A percentile compares a stretch with the other conserved stretches of the same genome.
These are phyloP conservation scores for Buxus sempervirens DNA, from an alignment of 164 flowering plant species.

Conservation along the genomic window DNA sequence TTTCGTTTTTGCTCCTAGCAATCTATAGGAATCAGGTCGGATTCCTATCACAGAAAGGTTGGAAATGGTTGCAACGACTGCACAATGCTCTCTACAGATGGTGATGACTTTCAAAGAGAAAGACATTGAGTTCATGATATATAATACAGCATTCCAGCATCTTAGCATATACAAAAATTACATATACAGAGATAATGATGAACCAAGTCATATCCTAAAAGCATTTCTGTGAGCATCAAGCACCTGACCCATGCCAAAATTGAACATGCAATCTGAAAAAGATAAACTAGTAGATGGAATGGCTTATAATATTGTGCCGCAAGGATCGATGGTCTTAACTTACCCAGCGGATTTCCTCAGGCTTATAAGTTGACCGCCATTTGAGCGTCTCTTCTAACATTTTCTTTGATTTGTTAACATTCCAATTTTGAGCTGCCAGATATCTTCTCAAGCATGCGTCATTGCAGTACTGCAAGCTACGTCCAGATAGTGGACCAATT, in stretches of 20 bases:
- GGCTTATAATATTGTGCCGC: not conserved
- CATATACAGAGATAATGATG: no score
- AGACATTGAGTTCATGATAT: no score
- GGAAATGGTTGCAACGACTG: no score
- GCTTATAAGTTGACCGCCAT: slow-evolving; percentile 85
- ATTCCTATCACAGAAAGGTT: no score
- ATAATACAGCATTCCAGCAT: no score
- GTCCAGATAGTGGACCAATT: slow-evolving; percentile 73
- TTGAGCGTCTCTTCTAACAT: slow-evolving; percentile 85
- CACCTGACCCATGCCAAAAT: not conserved
- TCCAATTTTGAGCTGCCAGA: slow-evolving; percentile 89
- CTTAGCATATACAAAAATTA: no score
- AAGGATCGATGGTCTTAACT: slow-evolving; percentile 13
- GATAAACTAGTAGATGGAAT: not conserved
- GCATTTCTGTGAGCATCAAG: no score
- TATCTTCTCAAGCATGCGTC: slow-evolving; percentile 85
- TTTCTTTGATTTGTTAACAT: slow-evolving; percentile 81
- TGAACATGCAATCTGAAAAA: slow-evolving; percentile 2
- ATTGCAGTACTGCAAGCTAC: slow-evolving; percentile 51
- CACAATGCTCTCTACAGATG: no score
- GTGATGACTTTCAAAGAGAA: no score
- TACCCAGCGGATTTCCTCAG: slow-evolving; percentile 98
- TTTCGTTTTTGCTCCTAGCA: no score
- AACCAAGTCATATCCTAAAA: no score
- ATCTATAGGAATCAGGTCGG: no score